Evolutionary conservation across 768 basidiomycete genomes (phyloP), one percentile per base, ranked within the genome.

Genomic region (Tulasnella sp.): DNA sequence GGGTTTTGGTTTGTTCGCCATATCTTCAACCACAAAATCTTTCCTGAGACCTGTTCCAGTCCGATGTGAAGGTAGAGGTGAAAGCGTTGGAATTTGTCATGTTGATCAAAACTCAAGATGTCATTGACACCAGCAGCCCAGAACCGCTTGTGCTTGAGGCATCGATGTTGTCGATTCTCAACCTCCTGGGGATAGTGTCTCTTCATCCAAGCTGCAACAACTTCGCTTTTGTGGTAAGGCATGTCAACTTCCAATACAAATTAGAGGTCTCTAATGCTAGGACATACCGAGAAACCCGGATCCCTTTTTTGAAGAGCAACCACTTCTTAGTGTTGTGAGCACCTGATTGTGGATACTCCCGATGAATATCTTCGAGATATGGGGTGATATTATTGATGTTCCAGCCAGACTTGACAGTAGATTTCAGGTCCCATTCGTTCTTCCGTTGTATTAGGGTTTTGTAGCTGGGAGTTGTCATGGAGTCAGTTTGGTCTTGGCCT

Each of bases 51-150:
- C 4, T 5, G 49, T n/a, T 52, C 49, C n/a, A 52, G 17, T 4
- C 76, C 72, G 22, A 58, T 84, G 0, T 77, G 58, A 0, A 85
- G 79, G 29, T 76, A 81, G 0, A 87, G 80, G 0, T 85, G 85
- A 79, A 84, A 86, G 5, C 79, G 75, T 45, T 80, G 79, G 84
- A 84, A 87, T 70, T 88, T 88, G 77, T 88, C 85, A 78, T 88
- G 85, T 77, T 87, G 87, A 72, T 87, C 85, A 25, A 83, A 73
- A 5, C 81, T 72, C 77, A 81, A 80, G 0, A 85, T 31, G 69
- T 87, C 84, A 39, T 83, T 86, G 0, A 85, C 82, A 0, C 86
- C 86, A 7, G 86, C 85, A 2, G 84, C 81, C 78, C 80, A 85
- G 71, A 84, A 87, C 0, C 76, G 77, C 4, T 79, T 78, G 0